Base-by-base conservation (phyloP, 176 grass and related monocot species). In the Musa beccarii region DNA sequence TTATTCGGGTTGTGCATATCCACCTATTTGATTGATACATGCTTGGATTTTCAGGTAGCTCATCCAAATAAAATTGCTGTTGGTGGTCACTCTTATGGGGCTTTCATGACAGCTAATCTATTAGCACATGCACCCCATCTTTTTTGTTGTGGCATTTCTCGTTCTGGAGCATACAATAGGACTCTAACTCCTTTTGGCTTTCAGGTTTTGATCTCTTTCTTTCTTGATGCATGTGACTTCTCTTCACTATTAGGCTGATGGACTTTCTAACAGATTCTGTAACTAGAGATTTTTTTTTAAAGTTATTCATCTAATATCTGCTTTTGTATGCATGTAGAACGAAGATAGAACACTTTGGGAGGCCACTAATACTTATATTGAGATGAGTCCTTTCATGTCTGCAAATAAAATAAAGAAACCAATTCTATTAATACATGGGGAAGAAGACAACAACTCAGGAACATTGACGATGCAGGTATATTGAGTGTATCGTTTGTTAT, bases 301-400 rank as follows among this genome's bases (percentile, higher is more conserved):
- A 22, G 4, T 34, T 4, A 20, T 21, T 5, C 22, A 66, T 53
- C 74, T 77, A 66, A 77, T 52, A 11, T 16, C 16, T 76, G 56
- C 19, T 20, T 52, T 49, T 17, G 10, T 77, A 10, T 81, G 68
- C 53, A 52, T 86, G 74, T 81, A 99, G 95, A 99, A 86, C 75
- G 95, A 99, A 88, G 95, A 99, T 80, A 89, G 95, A 84, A 99
- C 95, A 53, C 88, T 99, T 54, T 99, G 95, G 95, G 95, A 99
- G 79, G 95, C 88, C 10, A 89, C 88, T 59, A 86, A 26, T 55
- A 99, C 78, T 43, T 99, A 99, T 69, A 89, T 94, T 16, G 86
- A 94, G 76, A 99, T 99, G 95, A 99, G 95, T 69, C 95, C 95
- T 84, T 99, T 99, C 83, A 99, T 99, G 95, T 89, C 88, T 1